Base-by-base conservation (phyloP, 345 rosid genomes). In the Ceriops tagal region DNA sequence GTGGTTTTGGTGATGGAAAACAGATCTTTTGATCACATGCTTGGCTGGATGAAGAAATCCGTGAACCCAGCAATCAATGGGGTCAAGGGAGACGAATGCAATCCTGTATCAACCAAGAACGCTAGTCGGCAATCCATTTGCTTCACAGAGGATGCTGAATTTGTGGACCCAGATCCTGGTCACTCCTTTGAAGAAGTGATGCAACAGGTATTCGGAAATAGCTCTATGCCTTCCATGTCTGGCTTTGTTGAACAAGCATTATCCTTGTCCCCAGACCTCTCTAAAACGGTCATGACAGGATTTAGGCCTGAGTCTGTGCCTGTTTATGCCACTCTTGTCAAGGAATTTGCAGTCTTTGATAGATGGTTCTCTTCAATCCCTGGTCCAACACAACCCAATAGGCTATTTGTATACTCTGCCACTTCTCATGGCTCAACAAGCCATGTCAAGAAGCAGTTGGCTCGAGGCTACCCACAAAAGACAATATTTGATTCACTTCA, bases 81-180 rank as follows among this genome's bases (percentile, higher is more conserved):
- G 1, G 97, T 93, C 58, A 87, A 89, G 1, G 97, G 98, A 18
- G 77, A 77, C 16, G 97, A 93, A 82, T 93, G 99, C 86, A 91
- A 93, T 77, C 87, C 92, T 47, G 71, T 88, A 34, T 83, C 90
- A 18, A 81, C 89, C 65, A 75, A 70, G 31, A 64, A 46, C 56
- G 70, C 85, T 6, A 61, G 66, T 24, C 83, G 82, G 0, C 71
- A 80, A 63, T 76, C 86, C 65, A 78, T 93, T 51, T 93, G 99
- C 75, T 92, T 95, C 87, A 83, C 86, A 0, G 91, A 82, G 49
- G 97, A 89, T 62, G 97, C 99, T 5, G 88, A 88, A 79, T 95
- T 88, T 65, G 96, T 89, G 82, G 97, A 95, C 77, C 93, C 93
- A 71, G 99, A 95, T 84, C 99, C 99, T 43, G 99, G 92, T 28